Evolutionary conservation across 805 yeast species (phyloP), one percentile per base, ranked within the genome.

Genomic region (Millerozyma miso): DNA sequence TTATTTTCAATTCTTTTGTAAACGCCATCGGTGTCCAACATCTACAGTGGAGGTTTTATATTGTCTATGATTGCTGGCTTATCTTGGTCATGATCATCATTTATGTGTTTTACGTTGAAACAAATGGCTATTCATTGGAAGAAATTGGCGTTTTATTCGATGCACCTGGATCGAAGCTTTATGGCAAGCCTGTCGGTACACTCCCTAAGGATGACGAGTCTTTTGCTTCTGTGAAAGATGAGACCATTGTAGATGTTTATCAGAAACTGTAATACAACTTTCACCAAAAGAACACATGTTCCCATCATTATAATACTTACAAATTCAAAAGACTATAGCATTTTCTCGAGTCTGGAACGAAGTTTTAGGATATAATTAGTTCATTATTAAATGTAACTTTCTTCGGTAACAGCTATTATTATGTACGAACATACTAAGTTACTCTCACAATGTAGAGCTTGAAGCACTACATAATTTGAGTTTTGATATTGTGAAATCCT

Each of bases 61-160:
- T 33, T 12, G 35, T 33, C 10, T 33, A 14, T 33, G 15, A 16
- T 33, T 13, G 10, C 10, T 33, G 35, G 35, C 18, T 33, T 12
- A 14, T 33, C 14, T 14, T 33, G 35, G 18, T 14, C 3, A 33
- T 39, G 16, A n/a, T 39, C 14, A 18, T 39, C 7, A 39, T 39
- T 19, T 39, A 39, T 26, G 33, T 33, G 19, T 33, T 39, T n/a
- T 39, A 33, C 16, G 38, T 33, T 17, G 45, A 42, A 26, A 42
- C 45, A 26, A 42, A 33, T 33, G 42, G 45, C 4, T 23, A 32
- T 31, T 16, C 34, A 4, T 38, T 38, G n/a, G 45, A 42, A 31
- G 42, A 42, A 34, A 19, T 42, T 10, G 29, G 29, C 29, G 10
- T 23, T 10, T 23, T 23, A 23, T 23, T 23, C 10, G 29, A 23